Conservation (phyloP, 176 grass and related monocot species). For the Ensete glaucum region DNA sequence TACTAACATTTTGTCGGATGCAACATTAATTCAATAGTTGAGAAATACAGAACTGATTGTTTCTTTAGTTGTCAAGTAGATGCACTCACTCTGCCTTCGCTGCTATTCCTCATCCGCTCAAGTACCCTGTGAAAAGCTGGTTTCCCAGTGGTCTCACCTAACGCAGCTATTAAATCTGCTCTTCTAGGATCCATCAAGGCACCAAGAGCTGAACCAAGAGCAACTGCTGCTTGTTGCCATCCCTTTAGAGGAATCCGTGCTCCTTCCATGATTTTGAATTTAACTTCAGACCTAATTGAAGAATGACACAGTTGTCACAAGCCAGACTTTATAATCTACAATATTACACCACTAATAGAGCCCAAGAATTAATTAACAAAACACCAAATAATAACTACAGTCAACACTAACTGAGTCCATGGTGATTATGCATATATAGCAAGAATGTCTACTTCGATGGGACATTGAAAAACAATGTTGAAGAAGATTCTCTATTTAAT, state of each 20-base stretch:
- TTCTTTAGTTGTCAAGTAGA: background rate
- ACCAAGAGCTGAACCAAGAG: conserved; percentile 77
- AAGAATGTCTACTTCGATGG: too few species aligned
- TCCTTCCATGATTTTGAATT: conserved; percentile 35
- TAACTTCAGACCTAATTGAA: background rate
- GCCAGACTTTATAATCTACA: too few species aligned
- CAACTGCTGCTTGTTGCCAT: conserved; percentile 87
- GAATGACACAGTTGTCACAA: background rate
- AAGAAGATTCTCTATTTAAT: too few species aligned
- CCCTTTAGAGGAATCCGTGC: conserved; percentile 63
- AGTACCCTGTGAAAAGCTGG: conserved; percentile 68
- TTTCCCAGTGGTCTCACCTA: conserved; percentile 89
- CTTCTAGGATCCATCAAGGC: conserved; percentile 89
- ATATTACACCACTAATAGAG: too few species aligned
- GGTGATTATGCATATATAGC: too few species aligned
- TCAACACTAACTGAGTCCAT: too few species aligned
- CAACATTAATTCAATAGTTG: too few species aligned
- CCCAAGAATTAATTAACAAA: too few species aligned
- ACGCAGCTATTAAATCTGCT: conserved; percentile 85
- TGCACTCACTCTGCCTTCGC: conserved; percentile 68
- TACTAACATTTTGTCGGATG: too few species aligned
- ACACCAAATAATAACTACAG: too few species aligned
- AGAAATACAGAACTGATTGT: background rate
- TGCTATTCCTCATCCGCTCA: conserved; percentile 58
- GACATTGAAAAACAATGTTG: too few species aligned